Percentiles rank a stretch among this genome's conserved stretches.
Conservation (phyloP, 169 alveolate species). For the Prorocentrum cordatum region DNA sequence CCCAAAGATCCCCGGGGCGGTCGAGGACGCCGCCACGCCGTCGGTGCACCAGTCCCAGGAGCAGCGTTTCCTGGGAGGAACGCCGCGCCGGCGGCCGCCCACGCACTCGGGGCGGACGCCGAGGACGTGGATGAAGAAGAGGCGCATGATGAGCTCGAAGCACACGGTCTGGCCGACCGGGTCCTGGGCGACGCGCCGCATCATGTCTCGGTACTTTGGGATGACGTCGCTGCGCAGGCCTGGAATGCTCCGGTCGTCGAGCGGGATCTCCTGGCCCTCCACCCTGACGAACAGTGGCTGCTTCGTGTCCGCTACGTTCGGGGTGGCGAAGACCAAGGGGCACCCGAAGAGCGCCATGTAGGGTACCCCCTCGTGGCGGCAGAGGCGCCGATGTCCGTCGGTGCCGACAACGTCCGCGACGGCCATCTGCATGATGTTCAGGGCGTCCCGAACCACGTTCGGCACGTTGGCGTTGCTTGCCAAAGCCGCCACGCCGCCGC, state of each 20-base stretch:
- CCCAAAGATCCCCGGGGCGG: neutral
- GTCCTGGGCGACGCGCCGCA: conserved; percentile 11
- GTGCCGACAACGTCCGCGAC: neutral
- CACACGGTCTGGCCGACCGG: neutral
- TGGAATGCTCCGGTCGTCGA: too few species aligned
- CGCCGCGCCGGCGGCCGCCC: neutral
- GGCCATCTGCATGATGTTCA: neutral
- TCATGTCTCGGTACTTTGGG: conserved; percentile 9
- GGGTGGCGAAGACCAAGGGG: too few species aligned
- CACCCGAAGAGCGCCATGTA: too few species aligned
- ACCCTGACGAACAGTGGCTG: too few species aligned
- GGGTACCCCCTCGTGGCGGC: too few species aligned
- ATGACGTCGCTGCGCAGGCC: too few species aligned
- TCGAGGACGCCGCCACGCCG: neutral
- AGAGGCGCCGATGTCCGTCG: neutral
- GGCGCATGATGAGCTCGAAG: neutral
- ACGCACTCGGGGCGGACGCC: neutral
- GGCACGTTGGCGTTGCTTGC: neutral
- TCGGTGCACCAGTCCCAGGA: conserved; percentile 8
- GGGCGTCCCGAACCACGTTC: neutral
- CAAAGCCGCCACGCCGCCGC: neutral
- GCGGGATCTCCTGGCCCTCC: too few species aligned
- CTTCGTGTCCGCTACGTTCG: too few species aligned
- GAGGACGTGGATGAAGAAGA: neutral
- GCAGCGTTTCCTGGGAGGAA: neutral